phyloP scores from a whole-genome alignment of 805 yeast genomes.

The Saccharomycopsis malanga region DNA sequence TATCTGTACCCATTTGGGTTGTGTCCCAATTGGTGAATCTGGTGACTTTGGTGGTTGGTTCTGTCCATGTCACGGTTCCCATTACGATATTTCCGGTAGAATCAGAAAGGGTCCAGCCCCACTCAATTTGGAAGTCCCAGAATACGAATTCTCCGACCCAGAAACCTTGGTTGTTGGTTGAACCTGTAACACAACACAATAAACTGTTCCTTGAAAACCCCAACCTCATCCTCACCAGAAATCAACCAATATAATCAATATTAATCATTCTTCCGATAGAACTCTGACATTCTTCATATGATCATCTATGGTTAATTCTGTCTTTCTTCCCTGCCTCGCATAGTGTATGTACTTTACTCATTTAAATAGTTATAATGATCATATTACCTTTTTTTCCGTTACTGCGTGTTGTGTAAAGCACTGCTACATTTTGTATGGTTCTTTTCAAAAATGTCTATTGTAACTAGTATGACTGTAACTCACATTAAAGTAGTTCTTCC shows the following conservation, averaged over 20 bases:
- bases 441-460: too few species aligned
- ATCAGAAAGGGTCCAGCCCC: conserved; percentile 99
- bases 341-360: too few species aligned
- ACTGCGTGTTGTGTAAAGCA: too few species aligned
- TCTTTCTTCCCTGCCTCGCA: too few species aligned
- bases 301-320: too few species aligned
- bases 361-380: too few species aligned
- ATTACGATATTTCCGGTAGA: conserved; percentile 99
- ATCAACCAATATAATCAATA: background rate
- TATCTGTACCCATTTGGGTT: conserved; percentile 99
- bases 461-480: too few species aligned
- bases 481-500: conserved; percentile 79
- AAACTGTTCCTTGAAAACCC: background rate
- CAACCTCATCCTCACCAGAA: background rate
- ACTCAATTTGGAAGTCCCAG: conserved; percentile 93
- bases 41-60: conserved; percentile 99
- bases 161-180: conserved; percentile 88
- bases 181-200: too few species aligned
- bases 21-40: conserved; percentile 99
- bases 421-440: too few species aligned
- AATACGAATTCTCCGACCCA: conserved; percentile 73
- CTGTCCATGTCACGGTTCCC: conserved; percentile 99
- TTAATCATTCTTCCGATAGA: background rate
- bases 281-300: too few species aligned
- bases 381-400: too few species aligned